Conservation (phyloP, 2,329 filamentous ascomycete genomes). For the Bipolaris victoriae region DNA sequence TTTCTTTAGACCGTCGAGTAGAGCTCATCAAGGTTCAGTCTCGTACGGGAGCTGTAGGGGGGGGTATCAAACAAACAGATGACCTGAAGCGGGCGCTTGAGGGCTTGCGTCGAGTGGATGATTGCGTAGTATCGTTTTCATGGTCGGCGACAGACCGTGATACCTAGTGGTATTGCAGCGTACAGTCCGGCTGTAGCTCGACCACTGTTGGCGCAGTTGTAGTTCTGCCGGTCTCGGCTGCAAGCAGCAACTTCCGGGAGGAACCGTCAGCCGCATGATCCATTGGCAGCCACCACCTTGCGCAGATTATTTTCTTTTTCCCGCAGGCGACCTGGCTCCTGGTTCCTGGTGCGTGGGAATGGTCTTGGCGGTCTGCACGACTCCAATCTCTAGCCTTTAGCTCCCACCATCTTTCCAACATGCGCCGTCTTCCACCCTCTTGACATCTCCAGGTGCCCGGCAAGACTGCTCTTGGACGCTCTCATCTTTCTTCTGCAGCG, state of each 20-base stretch:
- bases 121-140: not conserved
- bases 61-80: slow-evolving; percentile 3
- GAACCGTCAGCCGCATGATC: not conserved
- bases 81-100: not conserved
- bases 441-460: not conserved
- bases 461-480: slow-evolving; percentile 6
- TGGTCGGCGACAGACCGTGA: not conserved
- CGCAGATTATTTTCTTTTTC: not conserved
- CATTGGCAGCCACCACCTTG: not conserved
- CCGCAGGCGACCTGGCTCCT: not conserved
- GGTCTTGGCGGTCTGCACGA: not conserved
- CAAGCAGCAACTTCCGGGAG: not conserved
- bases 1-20: slow-evolving; percentile 1
- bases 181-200: not conserved
- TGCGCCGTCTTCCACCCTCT: slow-evolving; percentile 1
- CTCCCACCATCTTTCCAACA: not conserved
- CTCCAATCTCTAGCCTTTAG: not conserved
- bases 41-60: not conserved
- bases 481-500: not conserved
- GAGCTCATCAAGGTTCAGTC: slow-evolving; percentile 2
- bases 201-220: not conserved
- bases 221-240: not conserved
- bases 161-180: not conserved
- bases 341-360: not conserved
- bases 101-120: not conserved